Percentiles rank a stretch among this genome's conserved stretches.
Evolutionary conservation across 2,329 filamentous ascomycete species (phyloP).

Genomic region (Thermomyces lanuginosus): DNA sequence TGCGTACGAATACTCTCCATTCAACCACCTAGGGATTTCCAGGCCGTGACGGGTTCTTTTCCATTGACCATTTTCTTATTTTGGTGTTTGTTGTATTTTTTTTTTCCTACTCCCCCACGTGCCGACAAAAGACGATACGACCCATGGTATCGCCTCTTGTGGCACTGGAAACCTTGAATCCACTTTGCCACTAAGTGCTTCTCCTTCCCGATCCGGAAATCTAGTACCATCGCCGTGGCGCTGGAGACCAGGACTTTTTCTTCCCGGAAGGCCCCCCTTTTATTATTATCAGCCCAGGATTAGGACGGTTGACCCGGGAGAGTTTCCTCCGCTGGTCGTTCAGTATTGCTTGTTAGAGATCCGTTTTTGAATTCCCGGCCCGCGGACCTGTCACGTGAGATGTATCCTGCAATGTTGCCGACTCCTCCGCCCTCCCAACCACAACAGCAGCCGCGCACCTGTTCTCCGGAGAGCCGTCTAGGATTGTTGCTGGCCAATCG

Average conservation of each 20-base stretch:
- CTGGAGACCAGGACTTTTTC: slow-evolving; percentile 1
- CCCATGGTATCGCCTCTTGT: slow-evolving; percentile 3
- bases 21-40: too few relatives aligned
- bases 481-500: slow-evolving; percentile 69
- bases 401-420: slow-evolving; percentile 30
- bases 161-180: slow-evolving; percentile 5
- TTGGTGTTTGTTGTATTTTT: too few relatives aligned
- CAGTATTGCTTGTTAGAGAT: slow-evolving; percentile 1
- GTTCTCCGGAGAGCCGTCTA: slow-evolving; percentile 67
- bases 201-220: slow-evolving; percentile 3
- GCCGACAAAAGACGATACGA: slow-evolving; percentile 7
- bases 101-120: too few relatives aligned
- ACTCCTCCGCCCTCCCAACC: slow-evolving; percentile 32
- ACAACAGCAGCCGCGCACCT: slow-evolving; percentile 32
- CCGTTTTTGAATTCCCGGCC: neutral
- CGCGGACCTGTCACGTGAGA: slow-evolving; percentile 9
- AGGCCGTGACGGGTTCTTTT: too few relatives aligned
- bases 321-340: slow-evolving; percentile 3
- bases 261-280: slow-evolving; percentile 2
- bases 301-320: slow-evolving; percentile 4
- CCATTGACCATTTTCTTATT: too few relatives aligned
- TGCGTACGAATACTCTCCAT: too few relatives aligned
- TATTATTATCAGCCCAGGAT: slow-evolving; percentile 2
- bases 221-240: neutral
- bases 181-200: slow-evolving; percentile 4